Evolutionary conservation across 2,329 filamentous ascomycete genomes (phyloP).

Genomic region (Thielaviopsis ethacetica): DNA sequence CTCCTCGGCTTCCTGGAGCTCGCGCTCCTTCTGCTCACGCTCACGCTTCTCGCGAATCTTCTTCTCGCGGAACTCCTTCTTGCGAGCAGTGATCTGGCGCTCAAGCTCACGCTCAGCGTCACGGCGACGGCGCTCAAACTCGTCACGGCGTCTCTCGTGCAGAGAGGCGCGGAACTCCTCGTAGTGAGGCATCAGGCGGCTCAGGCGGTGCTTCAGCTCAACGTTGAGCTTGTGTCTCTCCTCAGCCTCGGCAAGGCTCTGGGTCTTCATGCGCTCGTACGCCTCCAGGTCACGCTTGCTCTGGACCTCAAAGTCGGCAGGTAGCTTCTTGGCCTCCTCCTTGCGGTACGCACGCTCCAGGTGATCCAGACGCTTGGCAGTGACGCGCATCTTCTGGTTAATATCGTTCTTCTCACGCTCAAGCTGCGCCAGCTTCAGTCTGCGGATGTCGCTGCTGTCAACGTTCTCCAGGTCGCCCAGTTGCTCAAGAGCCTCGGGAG

Average conservation of each 20-base stretch:
- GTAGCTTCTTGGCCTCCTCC: slow-evolving; percentile 85
- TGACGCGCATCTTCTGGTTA: slow-evolving; percentile 76
- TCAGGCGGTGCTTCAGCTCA: slow-evolving; percentile 83
- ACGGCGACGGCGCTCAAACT: slow-evolving; percentile 88
- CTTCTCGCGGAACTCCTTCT: slow-evolving; percentile 75
- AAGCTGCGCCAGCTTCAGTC: slow-evolving; percentile 86
- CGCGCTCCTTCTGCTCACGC: slow-evolving; percentile 67
- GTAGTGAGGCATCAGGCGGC: slow-evolving; percentile 68
- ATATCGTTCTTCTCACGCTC: slow-evolving; percentile 98
- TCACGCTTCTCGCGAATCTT: slow-evolving; percentile 71
- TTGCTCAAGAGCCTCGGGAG: slow-evolving; percentile 58
- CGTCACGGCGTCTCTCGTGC: slow-evolving; percentile 73
- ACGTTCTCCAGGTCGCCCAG: slow-evolving; percentile 69
- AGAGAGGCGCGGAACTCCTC: slow-evolving; percentile 69
- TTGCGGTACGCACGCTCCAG: slow-evolving; percentile 91
- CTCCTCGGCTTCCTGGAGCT: slow-evolving; percentile 72
- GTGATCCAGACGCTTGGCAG: slow-evolving; percentile 91
- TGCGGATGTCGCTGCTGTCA: slow-evolving; percentile 77
- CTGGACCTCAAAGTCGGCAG: slow-evolving; percentile 72
- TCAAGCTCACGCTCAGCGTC: slow-evolving; percentile 87
- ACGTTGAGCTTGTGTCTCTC: slow-evolving; percentile 84
- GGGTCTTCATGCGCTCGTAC: slow-evolving; percentile 62
- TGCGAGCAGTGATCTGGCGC: slow-evolving; percentile 72
- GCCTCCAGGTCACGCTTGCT: slow-evolving; percentile 60
- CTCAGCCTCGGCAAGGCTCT: slow-evolving; percentile 67